These are phyloP conservation scores for Trichocomaceae sp. DNA, from an alignment of 2,329 filamentous ascomycete genomes.

Conservation along the genomic window DNA sequence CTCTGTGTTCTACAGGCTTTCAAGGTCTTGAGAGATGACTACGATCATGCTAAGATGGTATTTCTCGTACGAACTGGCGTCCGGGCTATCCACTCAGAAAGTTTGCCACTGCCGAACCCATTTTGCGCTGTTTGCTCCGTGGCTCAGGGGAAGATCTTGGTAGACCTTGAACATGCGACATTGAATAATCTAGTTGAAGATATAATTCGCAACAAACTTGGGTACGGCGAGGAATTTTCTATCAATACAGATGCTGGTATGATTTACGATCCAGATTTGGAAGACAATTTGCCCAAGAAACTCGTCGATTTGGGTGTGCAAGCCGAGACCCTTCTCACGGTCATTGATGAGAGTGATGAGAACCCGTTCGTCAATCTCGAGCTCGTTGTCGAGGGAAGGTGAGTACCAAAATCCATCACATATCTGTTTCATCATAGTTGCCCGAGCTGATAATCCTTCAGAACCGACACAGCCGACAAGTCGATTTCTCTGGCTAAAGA, in stretches of 20 bases:
- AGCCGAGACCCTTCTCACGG: conserved; percentile 67
- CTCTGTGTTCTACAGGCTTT: conserved; percentile 88
- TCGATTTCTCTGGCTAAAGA: conserved; percentile 35
- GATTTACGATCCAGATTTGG: conserved; percentile 86
- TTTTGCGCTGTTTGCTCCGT: conserved; percentile 79
- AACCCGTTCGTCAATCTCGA: conserved; percentile 70
- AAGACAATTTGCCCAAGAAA: conserved; percentile 75
- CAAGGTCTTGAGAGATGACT: conserved; percentile 74
- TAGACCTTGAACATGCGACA: conserved; percentile 66
- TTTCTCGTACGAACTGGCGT: conserved; percentile 66
- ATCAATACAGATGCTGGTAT: conserved; percentile 67
- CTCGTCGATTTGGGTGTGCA: conserved; percentile 70
- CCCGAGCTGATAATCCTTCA: conserved; percentile 16
- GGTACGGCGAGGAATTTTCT: conserved; percentile 74
- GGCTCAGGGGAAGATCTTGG: conserved; percentile 58
- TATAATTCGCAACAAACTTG: conserved; percentile 62
- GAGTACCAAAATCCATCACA: conserved; percentile 4
- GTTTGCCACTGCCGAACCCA: conserved; percentile 61
- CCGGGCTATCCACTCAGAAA: conserved; percentile 52
- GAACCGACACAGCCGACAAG: conserved; percentile 30
- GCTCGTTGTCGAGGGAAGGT: conserved; percentile 45
- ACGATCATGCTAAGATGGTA: conserved; percentile 57
- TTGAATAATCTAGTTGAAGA: conserved; percentile 72
- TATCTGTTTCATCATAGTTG: background rate
- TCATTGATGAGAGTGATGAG: conserved; percentile 71